Conservation (phyloP, 495 filamentous ascomycete genomes). For the Hypoxylon fuscum region DNA sequence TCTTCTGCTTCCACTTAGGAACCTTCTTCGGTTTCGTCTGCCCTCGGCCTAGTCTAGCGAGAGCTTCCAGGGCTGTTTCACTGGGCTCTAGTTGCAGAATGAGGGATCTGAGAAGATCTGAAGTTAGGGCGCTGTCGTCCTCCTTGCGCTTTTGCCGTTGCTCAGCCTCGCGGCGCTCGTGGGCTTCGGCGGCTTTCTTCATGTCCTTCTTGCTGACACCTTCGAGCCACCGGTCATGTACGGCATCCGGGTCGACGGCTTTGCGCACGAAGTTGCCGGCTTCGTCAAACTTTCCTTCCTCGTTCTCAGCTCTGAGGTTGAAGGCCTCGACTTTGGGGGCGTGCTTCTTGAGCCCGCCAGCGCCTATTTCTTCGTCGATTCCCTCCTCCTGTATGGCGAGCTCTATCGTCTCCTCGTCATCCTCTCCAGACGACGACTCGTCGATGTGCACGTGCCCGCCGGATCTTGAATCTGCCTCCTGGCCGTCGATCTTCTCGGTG, state of each 20-base stretch:
- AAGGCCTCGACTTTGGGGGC: slow-evolving; percentile 97
- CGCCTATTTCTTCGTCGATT: slow-evolving; percentile 86
- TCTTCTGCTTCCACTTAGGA: slow-evolving; percentile 68
- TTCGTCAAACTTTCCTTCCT: slow-evolving; percentile 92
- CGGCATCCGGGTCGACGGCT: slow-evolving; percentile 85
- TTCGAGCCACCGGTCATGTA: slow-evolving; percentile 92
- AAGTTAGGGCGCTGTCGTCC: slow-evolving; percentile 77
- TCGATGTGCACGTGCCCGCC: slow-evolving; percentile 70
- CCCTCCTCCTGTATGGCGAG: slow-evolving; percentile 71
- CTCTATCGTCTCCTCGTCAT: slow-evolving; percentile 74
- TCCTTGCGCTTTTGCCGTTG: slow-evolving; percentile 69
- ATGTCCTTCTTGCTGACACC: slow-evolving; percentile 94
- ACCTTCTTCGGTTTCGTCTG: slow-evolving; percentile 72
- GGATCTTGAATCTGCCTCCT: slow-evolving; percentile 75
- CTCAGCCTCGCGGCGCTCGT: slow-evolving; percentile 85
- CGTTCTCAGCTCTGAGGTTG: slow-evolving; percentile 89
- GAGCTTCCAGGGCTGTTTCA: slow-evolving; percentile 88
- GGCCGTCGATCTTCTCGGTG: slow-evolving; percentile 82
- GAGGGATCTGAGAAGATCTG: slow-evolving; percentile 75
- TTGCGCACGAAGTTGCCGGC: slow-evolving; percentile 92
- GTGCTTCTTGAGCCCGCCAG: slow-evolving; percentile 89
- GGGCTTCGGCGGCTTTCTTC: slow-evolving; percentile 83
- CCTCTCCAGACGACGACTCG: slow-evolving; percentile 51
- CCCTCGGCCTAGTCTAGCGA: slow-evolving; percentile 79
- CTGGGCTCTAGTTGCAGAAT: slow-evolving; percentile 79